Conservation (phyloP, 768 basidiomycete genomes). For the Hygrophorus pudorinus region DNA sequence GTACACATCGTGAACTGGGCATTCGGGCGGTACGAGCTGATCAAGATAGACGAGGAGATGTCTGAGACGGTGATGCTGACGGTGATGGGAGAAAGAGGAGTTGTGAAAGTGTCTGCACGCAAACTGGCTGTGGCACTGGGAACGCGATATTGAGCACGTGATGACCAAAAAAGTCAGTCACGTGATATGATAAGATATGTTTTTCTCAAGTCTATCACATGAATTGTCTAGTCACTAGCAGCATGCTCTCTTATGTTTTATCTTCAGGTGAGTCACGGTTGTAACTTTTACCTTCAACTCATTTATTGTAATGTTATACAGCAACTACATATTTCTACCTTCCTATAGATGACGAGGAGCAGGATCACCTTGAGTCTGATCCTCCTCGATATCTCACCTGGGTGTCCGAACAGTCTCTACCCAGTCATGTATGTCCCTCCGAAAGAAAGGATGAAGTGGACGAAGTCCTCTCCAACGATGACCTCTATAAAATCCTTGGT, state of each 20-base stretch:
- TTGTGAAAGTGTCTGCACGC: slow-evolving; percentile 50
- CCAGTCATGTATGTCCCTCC: slow-evolving; percentile 7
- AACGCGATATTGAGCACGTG: neutral
- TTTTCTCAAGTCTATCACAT: neutral
- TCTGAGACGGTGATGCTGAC: slow-evolving; percentile 50
- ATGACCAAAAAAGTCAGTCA: slow-evolving; percentile 2
- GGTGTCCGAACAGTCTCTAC: slow-evolving; percentile 28
- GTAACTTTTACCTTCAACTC: neutral
- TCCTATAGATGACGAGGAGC: slow-evolving; percentile 50
- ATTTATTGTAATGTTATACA: too few species aligned
- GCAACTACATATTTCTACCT: slow-evolving; percentile 56
- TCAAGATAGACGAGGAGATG: slow-evolving; percentile 20
- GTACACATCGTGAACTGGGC: slow-evolving; percentile 82
- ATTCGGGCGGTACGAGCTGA: slow-evolving; percentile 74
- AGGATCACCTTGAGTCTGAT: slow-evolving; percentile 35
- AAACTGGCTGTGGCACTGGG: slow-evolving; percentile 25
- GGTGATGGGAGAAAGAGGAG: slow-evolving; percentile 88
- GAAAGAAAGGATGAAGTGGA: slow-evolving; percentile 24
- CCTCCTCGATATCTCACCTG: slow-evolving; percentile 41
- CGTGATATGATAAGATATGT: too few species aligned
- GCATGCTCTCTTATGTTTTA: too few species aligned
- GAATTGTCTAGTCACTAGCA: slow-evolving; percentile 2
- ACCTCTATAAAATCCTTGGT: slow-evolving; percentile 70
- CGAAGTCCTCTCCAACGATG: slow-evolving; percentile 48
- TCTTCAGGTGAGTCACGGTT: too few species aligned